Conservation (phyloP, 768 basidiomycete genomes). For the Mycena indigotica region DNA sequence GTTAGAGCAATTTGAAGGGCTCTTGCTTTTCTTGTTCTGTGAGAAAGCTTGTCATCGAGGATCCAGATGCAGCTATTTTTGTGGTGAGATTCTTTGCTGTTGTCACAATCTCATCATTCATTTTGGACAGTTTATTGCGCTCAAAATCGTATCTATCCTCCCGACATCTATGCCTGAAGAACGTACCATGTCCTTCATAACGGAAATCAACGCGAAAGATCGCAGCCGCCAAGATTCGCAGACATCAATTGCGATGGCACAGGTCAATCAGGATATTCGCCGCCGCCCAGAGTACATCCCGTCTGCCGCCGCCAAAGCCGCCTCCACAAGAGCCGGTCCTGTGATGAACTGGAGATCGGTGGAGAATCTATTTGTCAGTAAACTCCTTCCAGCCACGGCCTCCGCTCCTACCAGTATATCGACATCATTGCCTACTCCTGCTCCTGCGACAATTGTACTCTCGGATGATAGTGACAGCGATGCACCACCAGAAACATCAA, state of each 20-base stretch:
- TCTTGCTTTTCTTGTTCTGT: too few species aligned
- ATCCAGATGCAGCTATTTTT: neutral
- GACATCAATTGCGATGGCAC: neutral
- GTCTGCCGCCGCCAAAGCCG: neutral
- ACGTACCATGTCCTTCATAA: neutral
- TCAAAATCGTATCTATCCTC: neutral
- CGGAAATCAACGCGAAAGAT: neutral
- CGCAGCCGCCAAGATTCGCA: neutral
- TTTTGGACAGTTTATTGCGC: neutral
- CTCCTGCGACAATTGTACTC: neutral
- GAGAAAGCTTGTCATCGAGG: too few species aligned
- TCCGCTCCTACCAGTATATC: neutral
- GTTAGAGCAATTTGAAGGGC: too few species aligned
- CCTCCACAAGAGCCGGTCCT: neutral
- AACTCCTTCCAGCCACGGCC: neutral
- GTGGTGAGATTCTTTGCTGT: neutral
- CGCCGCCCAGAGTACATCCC: neutral
- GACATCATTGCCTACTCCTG: neutral
- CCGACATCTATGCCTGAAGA: constrained; percentile 6
- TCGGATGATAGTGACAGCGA: neutral
- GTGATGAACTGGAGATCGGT: neutral
- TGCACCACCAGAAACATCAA: neutral
- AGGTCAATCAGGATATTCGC: neutral
- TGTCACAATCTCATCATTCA: neutral
- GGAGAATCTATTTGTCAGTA: neutral